Conservation (phyloP, 78 protist species). For the Dictyostelium discoideum region DNA sequence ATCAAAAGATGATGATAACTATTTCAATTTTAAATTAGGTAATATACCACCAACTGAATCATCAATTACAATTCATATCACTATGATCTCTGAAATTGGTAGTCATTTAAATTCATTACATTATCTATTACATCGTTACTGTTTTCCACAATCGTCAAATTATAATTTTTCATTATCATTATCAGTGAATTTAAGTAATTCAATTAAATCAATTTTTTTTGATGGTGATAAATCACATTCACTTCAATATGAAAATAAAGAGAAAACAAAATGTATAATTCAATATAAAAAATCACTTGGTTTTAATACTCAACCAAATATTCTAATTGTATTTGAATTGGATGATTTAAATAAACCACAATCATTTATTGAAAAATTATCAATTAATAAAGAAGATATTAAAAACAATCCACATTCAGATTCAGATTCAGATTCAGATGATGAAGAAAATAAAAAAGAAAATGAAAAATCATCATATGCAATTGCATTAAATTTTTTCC, state of each 20-base stretch:
- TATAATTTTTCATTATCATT: background rate
- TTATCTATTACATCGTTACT: constrained; percentile 14
- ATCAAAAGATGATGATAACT: background rate
- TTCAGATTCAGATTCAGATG: background rate
- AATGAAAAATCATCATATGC: background rate
- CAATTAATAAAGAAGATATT: background rate
- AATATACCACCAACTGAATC: constrained; percentile 46
- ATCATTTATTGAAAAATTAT: constrained; percentile 10
- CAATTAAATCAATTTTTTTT: background rate
- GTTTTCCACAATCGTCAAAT: constrained; percentile 20
- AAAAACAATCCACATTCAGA: too few species aligned
- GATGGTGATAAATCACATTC: background rate
- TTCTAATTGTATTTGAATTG: background rate
- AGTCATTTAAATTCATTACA: constrained; percentile 16
- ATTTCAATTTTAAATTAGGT: constrained; percentile 19
- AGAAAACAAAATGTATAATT: background rate
- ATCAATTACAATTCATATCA: background rate
- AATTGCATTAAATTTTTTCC: constrained; percentile 32
- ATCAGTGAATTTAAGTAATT: background rate
- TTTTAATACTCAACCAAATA: background rate
- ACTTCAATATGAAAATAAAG: background rate
- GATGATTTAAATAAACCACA: background rate
- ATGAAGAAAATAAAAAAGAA: background rate
- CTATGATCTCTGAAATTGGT: constrained; percentile 45
- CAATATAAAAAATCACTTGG: background rate